phyloP scores from a whole-genome alignment of 805 yeast species.

The Grigorovia humatica region DNA sequence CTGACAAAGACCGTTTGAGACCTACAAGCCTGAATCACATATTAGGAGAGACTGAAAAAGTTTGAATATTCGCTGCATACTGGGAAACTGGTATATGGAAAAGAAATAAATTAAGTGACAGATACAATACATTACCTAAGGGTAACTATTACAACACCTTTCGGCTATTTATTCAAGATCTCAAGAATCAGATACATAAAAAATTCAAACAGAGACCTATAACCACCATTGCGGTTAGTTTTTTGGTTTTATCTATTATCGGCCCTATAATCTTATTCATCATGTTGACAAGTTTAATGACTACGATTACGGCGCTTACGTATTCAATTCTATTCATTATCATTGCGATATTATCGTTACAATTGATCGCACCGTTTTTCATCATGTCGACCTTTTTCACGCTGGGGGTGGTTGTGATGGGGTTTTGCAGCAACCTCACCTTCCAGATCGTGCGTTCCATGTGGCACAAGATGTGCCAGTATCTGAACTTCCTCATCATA shows the following conservation, averaged over 20 bases:
- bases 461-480: conserved; percentile 15
- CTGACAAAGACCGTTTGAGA: no score
- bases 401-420: conserved; percentile 19
- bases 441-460: conserved; percentile 18
- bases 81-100: neutral
- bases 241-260: conserved; percentile 1
- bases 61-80: no score
- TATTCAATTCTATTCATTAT: conserved; percentile 17
- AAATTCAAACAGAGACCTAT: conserved; percentile 16
- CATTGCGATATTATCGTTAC: conserved; percentile 15
- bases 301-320: conserved; percentile 14
- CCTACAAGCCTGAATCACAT: no score
- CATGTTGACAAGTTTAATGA: conserved; percentile 15
- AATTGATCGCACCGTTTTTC: conserved; percentile 23
- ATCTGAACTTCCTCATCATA: conserved; percentile 10
- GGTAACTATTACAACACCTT: neutral
- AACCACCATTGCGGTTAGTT: conserved; percentile 10
- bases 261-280: conserved; percentile 8
- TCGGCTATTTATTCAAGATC: neutral
- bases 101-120: neutral
- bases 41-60: no score
- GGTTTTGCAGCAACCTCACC: conserved; percentile 21
- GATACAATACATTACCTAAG: neutral
- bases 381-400: conserved; percentile 22
- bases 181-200: neutral